Evolutionary conservation across 148 eudicot genomes (phyloP).

Genomic region (Rhododendron mucronatum): DNA sequence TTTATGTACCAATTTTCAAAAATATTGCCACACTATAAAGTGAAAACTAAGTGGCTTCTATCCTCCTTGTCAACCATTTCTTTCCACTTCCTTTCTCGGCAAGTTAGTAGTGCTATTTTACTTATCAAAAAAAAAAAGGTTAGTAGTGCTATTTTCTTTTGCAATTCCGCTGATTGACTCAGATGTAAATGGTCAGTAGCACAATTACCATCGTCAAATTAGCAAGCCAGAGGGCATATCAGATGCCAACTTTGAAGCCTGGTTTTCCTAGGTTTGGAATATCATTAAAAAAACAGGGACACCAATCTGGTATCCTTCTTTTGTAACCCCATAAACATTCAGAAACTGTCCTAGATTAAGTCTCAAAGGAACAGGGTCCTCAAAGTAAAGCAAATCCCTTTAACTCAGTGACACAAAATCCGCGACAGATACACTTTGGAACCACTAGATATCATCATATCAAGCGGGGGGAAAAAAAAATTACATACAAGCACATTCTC

Average conservation of each 20-base stretch:
- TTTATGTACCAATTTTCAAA: not conserved
- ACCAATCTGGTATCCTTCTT: not conserved
- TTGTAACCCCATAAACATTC: not conserved
- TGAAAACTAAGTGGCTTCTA: not conserved
- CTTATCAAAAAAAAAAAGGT: not conserved
- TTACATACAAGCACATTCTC: not conserved
- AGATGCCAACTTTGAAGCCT: not conserved
- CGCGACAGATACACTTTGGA: not conserved
- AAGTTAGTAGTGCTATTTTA: not conserved
- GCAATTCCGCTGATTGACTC: not conserved
- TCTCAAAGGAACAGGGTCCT: not conserved
- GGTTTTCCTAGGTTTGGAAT: not conserved
- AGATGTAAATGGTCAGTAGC: not conserved
- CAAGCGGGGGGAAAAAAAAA: too few species aligned
- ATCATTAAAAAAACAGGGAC: not conserved
- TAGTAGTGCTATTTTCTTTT: not conserved
- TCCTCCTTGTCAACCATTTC: not conserved
- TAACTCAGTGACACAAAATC: not conserved
- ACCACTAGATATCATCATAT: not conserved
- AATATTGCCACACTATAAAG: not conserved
- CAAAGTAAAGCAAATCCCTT: not conserved
- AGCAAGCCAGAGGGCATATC: not conserved
- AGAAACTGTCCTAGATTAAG: not conserved
- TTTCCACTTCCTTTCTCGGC: not conserved
- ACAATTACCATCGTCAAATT: not conserved